A percentile compares a stretch with the other conserved stretches of the same genome.
Evolutionary conservation across 1,284 basidiomycete genomes (phyloP).

Genomic region (Xerocomus nothofagi): DNA sequence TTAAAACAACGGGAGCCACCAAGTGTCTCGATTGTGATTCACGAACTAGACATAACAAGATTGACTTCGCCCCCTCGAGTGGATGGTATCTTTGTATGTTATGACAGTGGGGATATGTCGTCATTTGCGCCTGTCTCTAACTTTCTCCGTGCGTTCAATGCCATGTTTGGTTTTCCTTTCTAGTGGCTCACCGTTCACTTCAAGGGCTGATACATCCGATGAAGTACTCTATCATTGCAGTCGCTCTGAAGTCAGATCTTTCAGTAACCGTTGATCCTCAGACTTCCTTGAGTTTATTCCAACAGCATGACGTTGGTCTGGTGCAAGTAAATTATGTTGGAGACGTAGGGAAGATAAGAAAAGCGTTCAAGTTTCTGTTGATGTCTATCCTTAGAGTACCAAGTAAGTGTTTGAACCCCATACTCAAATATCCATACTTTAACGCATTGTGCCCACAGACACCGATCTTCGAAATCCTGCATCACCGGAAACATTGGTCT

Average conservation of each 20-base stretch:
- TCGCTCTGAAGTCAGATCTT: slow-evolving; percentile 77
- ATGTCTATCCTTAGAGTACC: slow-evolving; percentile 56
- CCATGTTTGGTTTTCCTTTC: slow-evolving; percentile 4
- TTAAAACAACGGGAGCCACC: slow-evolving; percentile 34
- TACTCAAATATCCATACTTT: slow-evolving; percentile 7
- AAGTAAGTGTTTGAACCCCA: slow-evolving; percentile 40
- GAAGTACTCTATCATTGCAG: slow-evolving; percentile 60
- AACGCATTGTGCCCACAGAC: slow-evolving; percentile 25
- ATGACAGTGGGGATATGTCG: slow-evolving; percentile 58
- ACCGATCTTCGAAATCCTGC: slow-evolving; percentile 63
- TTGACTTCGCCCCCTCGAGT: slow-evolving; percentile 54
- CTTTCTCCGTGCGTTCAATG: slow-evolving; percentile 54
- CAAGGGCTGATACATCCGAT: slow-evolving; percentile 57
- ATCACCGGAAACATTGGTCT: slow-evolving; percentile 58
- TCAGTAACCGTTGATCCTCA: slow-evolving; percentile 55
- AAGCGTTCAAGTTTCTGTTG: slow-evolving; percentile 65
- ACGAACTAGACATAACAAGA: slow-evolving; percentile 35
- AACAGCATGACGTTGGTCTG: slow-evolving; percentile 64
- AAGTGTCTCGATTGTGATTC: slow-evolving; percentile 31
- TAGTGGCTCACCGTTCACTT: slow-evolving; percentile 12
- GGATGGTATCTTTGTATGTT: slow-evolving; percentile 73
- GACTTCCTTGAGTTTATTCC: slow-evolving; percentile 47
- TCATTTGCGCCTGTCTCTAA: slow-evolving; percentile 65
- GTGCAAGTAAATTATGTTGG: slow-evolving; percentile 57
- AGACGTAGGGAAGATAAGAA: slow-evolving; percentile 60